Evolutionary conservation across 129 eudicot species (phyloP).

Genomic region (Ambrosia artemisiifolia): DNA sequence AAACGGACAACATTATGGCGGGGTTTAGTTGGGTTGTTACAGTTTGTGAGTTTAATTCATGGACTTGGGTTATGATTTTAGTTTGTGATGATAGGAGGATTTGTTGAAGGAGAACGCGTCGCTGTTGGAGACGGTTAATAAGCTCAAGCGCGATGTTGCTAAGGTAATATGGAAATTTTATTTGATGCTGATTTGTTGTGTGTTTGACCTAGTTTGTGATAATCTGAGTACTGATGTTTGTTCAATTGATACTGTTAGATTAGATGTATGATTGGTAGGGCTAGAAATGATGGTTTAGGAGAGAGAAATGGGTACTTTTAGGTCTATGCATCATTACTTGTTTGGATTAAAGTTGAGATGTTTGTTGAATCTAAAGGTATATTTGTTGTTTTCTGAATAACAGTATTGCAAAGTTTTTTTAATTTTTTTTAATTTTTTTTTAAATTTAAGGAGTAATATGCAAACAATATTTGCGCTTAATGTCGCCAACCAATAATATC

Average conservation of each 20-base stretch:
- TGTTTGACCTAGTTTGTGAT: neutral
- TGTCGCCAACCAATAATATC: neutral
- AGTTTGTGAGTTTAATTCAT: neutral
- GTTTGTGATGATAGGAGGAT: constrained; percentile 48
- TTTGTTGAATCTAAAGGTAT: neutral
- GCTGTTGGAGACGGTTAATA: constrained; percentile 60
- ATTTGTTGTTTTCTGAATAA: neutral
- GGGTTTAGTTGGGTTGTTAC: no score
- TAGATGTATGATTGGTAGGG: constrained; percentile 1
- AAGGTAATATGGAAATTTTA: constrained; percentile 48
- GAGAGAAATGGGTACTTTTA: constrained; percentile 3
- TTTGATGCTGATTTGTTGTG: neutral
- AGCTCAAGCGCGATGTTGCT: constrained; percentile 89
- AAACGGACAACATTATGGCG: no score
- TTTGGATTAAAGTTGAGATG: neutral
- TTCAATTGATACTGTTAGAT: neutral
- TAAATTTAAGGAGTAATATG: no score
- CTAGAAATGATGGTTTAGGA: neutral
- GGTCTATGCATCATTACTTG: neutral
- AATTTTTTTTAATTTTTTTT: neutral
- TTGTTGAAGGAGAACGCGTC: constrained; percentile 63
- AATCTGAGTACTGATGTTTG: neutral
- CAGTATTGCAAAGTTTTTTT: neutral
- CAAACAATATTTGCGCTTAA: neutral
- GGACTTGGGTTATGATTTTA: neutral